Percentiles rank a stretch among this genome's conserved stretches.
Evolutionary conservation across 768 basidiomycete species (phyloP).

Genomic region (Coprinopsis sp.): DNA sequence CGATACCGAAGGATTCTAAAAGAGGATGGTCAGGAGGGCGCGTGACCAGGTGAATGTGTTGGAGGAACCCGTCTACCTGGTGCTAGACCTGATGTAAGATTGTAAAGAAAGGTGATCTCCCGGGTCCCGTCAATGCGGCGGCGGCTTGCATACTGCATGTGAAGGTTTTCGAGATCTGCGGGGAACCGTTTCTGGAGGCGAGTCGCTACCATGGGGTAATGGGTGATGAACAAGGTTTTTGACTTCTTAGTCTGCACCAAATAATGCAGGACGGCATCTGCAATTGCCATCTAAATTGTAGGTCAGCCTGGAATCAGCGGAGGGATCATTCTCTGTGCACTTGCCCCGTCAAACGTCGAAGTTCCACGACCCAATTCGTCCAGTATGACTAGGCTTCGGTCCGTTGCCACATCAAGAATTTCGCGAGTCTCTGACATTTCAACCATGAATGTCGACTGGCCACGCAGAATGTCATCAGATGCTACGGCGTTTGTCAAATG

Average conservation of each 20-base stretch:
- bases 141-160: constrained; percentile 81
- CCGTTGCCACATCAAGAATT: constrained; percentile 72
- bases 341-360: constrained; percentile 83
- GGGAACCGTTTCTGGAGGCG: constrained; percentile 60
- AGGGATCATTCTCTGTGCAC: no score
- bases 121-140: constrained; percentile 65
- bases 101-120: constrained; percentile 86
- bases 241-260: constrained; percentile 54
- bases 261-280: constrained; percentile 73
- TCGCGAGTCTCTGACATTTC: constrained; percentile 94
- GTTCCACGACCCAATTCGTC: constrained; percentile 92
- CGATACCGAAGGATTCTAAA: constrained; percentile 82
- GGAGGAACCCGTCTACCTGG: constrained; percentile 37
- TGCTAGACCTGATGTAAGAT: constrained; percentile 65
- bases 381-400: constrained; percentile 78
- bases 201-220: constrained; percentile 83
- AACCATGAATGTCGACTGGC: constrained; percentile 95
- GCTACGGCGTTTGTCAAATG: constrained; percentile 38
- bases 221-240: constrained; percentile 90
- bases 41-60: not conserved
- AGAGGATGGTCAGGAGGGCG: not conserved
- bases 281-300: constrained; percentile 71
- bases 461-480: constrained; percentile 80
- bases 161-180: constrained; percentile 63
- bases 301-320: no score